Base-by-base conservation (phyloP, 805 yeast species). In the Isabelozyma pseudorhagii region DNA sequence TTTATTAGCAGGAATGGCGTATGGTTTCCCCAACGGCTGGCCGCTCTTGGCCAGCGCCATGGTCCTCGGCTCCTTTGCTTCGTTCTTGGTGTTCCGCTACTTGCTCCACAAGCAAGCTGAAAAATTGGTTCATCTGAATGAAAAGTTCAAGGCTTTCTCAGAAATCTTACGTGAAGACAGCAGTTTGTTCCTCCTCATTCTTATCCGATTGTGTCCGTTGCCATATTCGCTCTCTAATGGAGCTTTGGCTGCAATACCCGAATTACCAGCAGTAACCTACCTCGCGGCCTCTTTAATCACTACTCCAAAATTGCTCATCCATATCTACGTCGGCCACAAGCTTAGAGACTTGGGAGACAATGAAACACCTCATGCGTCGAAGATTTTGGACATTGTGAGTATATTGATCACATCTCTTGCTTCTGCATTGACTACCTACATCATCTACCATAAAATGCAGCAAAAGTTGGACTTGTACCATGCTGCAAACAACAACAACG, bases 171-270 rank as follows among this genome's bases (percentile, higher is more conserved):
- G 79, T 56, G 96, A 89, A 50, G 80, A 81, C 48, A 85, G 86
- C 55, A 65, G 74, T 15, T 78, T 91, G 50, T 64, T 83, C 54
- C 67, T 94, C 21, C 67, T 93, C 47, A 80, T 87, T 46, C 72
- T 93, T 61, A 78, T 93, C 28, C 75, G 97, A 48, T 66, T 93
- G 50, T 90, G 97, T 57, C 99, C 99, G 0, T 78, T 93, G 59
- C 98, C 98, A 0, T 94, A 91, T 63, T 90, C 97, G 2, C 71
- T 93, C 31, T 85, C 94, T 0, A 93, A 93, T 60, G 97, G 97
- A 4, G 97, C 96, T 0, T 75, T 94, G 55, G 94, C 96, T 8
- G 85, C 96, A 1, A 80, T 93, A 11, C 97, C 96, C 0, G 87
- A 89, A 14, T 76, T 93, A 10, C 74, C 85, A 0, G 69, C 84